A percentile compares a stretch with the other conserved stretches of the same genome.
These are phyloP conservation scores for Ogataea salicorniae DNA, from an alignment of 805 yeast genomes.

Conservation along the genomic window DNA sequence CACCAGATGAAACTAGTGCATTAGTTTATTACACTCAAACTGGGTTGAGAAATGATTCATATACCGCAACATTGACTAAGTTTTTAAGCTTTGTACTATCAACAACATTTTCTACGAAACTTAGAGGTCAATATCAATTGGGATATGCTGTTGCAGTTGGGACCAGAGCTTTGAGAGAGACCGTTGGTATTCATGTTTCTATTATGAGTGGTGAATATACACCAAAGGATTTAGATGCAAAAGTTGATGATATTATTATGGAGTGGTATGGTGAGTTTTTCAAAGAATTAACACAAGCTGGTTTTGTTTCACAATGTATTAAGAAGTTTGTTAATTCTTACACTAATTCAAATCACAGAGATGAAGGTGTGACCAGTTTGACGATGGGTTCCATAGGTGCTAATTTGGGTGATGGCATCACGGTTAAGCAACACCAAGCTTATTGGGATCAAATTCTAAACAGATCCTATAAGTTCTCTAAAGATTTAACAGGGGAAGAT, in stretches of 20 bases:
- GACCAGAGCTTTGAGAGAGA: slow-evolving; percentile 41
- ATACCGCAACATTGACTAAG: slow-evolving; percentile 36
- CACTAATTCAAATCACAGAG: slow-evolving; percentile 13
- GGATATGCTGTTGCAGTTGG: slow-evolving; percentile 65
- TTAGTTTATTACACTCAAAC: slow-evolving; percentile 53
- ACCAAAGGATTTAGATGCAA: slow-evolving; percentile 36
- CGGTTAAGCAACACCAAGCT: slow-evolving; percentile 39
- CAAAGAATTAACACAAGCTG: slow-evolving; percentile 25
- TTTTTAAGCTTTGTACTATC: slow-evolving; percentile 45
- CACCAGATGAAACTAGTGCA: slow-evolving; percentile 50
- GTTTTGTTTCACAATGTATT: slow-evolving; percentile 33
- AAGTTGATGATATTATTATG: slow-evolving; percentile 43
- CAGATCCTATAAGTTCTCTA: slow-evolving; percentile 37
- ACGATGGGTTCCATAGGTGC: slow-evolving; percentile 21
- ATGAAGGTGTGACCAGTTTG: slow-evolving; percentile 23
- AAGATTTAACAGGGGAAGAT: slow-evolving; percentile 26
- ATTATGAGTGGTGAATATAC: slow-evolving; percentile 46
- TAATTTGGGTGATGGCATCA: slow-evolving; percentile 15
- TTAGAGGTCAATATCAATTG: slow-evolving; percentile 51
- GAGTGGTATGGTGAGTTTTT: slow-evolving; percentile 35
- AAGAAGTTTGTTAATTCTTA: slow-evolving; percentile 32
- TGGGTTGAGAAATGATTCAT: slow-evolving; percentile 38
- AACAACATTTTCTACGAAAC: slow-evolving; percentile 37
- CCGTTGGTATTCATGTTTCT: slow-evolving; percentile 54
- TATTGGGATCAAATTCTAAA: slow-evolving; percentile 47